Conservation (phyloP, 805 yeast genomes). For the Hagleromyces aurorensis region DNA sequence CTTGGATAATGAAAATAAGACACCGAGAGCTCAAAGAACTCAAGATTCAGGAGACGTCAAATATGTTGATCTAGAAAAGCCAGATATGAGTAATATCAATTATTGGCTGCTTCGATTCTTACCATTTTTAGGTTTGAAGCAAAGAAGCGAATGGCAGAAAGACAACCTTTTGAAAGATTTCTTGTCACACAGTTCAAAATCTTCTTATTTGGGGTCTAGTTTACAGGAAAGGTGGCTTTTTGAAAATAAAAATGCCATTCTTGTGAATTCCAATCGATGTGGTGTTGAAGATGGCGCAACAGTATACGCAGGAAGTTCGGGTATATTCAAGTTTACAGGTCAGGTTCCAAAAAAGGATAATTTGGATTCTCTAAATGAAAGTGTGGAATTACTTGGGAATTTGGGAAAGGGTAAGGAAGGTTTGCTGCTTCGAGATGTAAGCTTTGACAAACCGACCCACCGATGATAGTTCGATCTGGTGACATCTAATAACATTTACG, state of each 20-base stretch:
- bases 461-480: no score
- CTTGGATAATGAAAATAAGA: conserved; percentile 12
- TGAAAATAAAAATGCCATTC: conserved; percentile 25
- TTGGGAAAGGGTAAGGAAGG: conserved; percentile 64
- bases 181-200: conserved; percentile 2
- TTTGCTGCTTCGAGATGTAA: conserved; percentile 50
- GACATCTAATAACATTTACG: no score
- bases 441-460: no score
- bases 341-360: conserved; percentile 18
- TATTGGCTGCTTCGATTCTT: conserved; percentile 71
- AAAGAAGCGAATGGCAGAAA: conserved; percentile 17
- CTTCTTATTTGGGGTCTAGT: conserved; percentile 20
- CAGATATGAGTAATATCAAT: conserved; percentile 45
- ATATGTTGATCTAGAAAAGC: conserved; percentile 29
- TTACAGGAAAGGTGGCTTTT: conserved; percentile 22
- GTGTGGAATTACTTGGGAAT: conserved; percentile 47
- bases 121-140: conserved; percentile 45
- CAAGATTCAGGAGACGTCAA: conserved; percentile 2
- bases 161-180: conserved; percentile 6
- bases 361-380: conserved; percentile 38
- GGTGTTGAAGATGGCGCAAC: conserved; percentile 61
- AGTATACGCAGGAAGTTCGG: conserved; percentile 60
- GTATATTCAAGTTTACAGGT: conserved; percentile 48
- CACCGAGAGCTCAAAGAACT: conserved; percentile 7
- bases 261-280: conserved; percentile 60